Conservation (phyloP, 352 stramenopile species). For the Phytophthora melonis region DNA sequence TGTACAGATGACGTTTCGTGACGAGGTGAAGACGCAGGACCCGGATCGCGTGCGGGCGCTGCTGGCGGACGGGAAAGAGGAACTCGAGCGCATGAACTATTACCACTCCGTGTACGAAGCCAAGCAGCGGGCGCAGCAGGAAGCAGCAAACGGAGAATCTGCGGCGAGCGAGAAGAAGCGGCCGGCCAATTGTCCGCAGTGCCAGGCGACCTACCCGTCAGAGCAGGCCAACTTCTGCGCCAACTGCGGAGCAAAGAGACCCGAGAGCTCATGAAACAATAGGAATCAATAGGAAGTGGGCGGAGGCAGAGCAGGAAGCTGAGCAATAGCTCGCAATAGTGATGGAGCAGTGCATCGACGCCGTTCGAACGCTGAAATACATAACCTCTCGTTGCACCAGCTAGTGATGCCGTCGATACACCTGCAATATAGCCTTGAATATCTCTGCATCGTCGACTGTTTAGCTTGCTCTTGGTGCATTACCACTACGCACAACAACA, state of each 20-base stretch:
- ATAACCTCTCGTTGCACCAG: background rate
- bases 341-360: no score
- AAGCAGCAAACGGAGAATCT: background rate
- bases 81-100: constrained; percentile 89
- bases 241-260: constrained; percentile 72
- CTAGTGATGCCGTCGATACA: no score
- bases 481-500: constrained; percentile 30
- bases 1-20: constrained; percentile 81
- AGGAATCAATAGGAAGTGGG: constrained; percentile 16
- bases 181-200: constrained; percentile 46
- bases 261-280: constrained; percentile 29
- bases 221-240: constrained; percentile 77
- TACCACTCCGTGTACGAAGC: constrained; percentile 85
- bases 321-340: background rate
- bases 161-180: constrained; percentile 9
- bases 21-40: constrained; percentile 61
- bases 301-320: no score
- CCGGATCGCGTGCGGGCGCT: constrained; percentile 60
- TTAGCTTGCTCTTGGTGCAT: background rate
- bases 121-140: constrained; percentile 53
- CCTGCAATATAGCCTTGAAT: no score
- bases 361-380: background rate
- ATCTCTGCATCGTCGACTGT: background rate
- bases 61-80: constrained; percentile 71
- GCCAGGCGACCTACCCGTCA: constrained; percentile 52